Conservation (phyloP, 139 green algal genomes). For the Coelastrella sp. region DNA sequence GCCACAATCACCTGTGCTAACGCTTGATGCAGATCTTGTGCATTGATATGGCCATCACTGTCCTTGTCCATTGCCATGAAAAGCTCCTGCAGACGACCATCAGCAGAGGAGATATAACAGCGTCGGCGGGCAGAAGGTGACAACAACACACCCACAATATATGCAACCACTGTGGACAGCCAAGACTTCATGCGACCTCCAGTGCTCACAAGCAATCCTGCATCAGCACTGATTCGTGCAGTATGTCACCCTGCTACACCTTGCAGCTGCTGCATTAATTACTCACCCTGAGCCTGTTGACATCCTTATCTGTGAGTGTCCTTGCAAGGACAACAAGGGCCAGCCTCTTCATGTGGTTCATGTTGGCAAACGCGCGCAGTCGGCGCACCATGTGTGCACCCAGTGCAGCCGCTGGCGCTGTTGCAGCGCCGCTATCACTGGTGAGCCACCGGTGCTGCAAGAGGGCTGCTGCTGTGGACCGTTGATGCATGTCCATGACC, state of each 20-base stretch:
- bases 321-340: constrained; percentile 56
- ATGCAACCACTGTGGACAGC: neutral
- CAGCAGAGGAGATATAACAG: neutral
- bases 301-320: constrained; percentile 34
- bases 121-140: neutral
- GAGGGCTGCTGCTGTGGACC: constrained; percentile 51
- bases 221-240: neutral
- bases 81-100: neutral
- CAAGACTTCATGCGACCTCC: neutral
- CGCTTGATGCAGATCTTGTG: constrained; percentile 42
- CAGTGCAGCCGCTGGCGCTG: neutral
- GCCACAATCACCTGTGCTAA: constrained; percentile 6
- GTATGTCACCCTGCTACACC: neutral
- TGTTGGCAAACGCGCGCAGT: constrained; percentile 51
- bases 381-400: constrained; percentile 46
- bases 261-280: neutral
- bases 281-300: constrained; percentile 28
- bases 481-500: constrained; percentile 54
- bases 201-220: neutral
- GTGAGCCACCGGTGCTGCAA: constrained; percentile 57
- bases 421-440: neutral
- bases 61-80: constrained; percentile 51
- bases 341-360: constrained; percentile 57
- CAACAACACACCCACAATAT: neutral
- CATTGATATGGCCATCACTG: constrained; percentile 41